Evolutionary conservation across 805 yeast genomes (phyloP), one percentile per base, ranked within the genome.

Genomic region (Sugiyamaella valdiviana): DNA sequence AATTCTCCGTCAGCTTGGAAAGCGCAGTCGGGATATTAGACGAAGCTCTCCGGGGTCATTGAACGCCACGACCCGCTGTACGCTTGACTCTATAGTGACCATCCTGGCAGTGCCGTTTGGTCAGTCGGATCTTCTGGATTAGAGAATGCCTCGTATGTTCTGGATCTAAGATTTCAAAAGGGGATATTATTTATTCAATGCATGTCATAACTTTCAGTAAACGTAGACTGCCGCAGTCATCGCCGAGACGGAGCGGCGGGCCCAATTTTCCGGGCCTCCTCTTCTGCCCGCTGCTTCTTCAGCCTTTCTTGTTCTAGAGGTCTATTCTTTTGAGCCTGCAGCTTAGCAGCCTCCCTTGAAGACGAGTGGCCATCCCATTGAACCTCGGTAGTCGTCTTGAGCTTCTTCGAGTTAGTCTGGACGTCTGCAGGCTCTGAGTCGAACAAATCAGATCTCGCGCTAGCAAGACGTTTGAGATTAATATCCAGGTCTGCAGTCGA

Each of bases 1-100:
- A 3, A 59, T 67, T 9, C 43, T 77, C 26, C 58, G 81, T n/a
- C 63, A 64, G 2, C 56, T 76, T 32, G 72, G 70, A 6, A 48
- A 70, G 69, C 32, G 59, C 39, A 6, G 21, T 16, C 22, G 10
- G 3, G 3, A 14, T 6, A 7, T 19, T 16, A n/a, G 36, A 9
- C 12, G 14, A 10, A 22, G 42, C 52, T 53, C 6, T 52, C 44
- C 6, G 42, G 45, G 2, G 51, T 51, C 15, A 61, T 44, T 38
- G 48, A 57, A 14, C 60, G 56, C 40, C 20, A 26, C 9, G 59
- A 58, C 45, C 23, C 41, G 20, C 42, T 45, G 14, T 42, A 37
- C 16, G 6, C 17, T 41, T 4, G 36, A 44, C 12, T 24, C 26
- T 12, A 29, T 48, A 6, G 44, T 45, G 14, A 37, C 42, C 9